Conservation (phyloP, 495 filamentous ascomycete species). For the Viridothelium virens region DNA sequence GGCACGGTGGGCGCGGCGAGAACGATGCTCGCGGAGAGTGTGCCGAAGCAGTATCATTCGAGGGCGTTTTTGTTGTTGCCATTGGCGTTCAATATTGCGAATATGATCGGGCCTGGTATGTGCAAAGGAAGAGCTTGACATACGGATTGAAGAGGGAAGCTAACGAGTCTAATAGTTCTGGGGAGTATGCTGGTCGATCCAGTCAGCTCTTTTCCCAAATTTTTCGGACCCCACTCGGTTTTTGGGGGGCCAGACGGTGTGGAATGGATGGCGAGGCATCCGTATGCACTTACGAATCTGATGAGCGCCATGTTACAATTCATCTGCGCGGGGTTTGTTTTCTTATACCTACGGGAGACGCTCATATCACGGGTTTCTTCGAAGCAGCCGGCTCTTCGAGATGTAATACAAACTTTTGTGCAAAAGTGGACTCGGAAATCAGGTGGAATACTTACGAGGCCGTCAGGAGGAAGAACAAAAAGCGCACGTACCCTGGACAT, state of each 20-base stretch:
- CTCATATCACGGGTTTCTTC: conserved; percentile 17
- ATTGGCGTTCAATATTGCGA: conserved; percentile 32
- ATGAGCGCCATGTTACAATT: conserved; percentile 27
- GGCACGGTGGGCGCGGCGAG: conserved; percentile 31
- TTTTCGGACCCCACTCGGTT: conserved; percentile 23
- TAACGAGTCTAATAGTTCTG: conserved; percentile 15
- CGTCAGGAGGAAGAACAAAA: neutral
- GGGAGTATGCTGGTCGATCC: conserved; percentile 29
- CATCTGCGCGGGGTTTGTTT: conserved; percentile 24
- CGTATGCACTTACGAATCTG: conserved; percentile 30
- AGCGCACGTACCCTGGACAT: conserved; percentile 12
- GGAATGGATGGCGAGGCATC: conserved; percentile 28
- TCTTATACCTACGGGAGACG: conserved; percentile 27
- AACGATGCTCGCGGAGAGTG: conserved; percentile 30
- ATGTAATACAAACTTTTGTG: neutral
- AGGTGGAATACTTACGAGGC: neutral
- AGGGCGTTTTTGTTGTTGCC: conserved; percentile 31
- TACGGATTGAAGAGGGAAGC: neutral
- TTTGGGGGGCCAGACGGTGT: conserved; percentile 29
- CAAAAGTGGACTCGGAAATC: conserved; percentile 5
- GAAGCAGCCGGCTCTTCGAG: neutral
- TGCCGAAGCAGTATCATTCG: conserved; percentile 30
- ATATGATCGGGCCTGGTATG: conserved; percentile 28
- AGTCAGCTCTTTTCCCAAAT: conserved; percentile 18
- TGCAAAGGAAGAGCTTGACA: neutral